Percentiles rank a stretch among this genome's conserved stretches.
These are phyloP conservation scores for Conringia planisiliqua DNA, from an alignment of 345 rosid species.

Conservation along the genomic window DNA sequence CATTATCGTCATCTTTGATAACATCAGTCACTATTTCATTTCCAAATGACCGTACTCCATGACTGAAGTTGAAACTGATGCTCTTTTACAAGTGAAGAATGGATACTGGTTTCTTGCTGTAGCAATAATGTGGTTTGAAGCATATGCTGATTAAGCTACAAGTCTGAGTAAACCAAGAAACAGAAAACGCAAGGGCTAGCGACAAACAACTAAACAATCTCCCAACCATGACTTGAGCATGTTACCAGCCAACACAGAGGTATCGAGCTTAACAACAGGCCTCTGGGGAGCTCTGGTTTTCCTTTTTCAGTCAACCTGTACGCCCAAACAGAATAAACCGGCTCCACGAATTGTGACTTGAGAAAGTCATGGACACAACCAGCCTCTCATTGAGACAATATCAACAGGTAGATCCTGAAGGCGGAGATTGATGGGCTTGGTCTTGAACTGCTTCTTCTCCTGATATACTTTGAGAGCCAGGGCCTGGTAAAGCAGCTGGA, in stretches of 20 bases:
- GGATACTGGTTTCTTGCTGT: not conserved
- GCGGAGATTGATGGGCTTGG: slow-evolving; percentile 19
- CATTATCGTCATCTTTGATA: not conserved
- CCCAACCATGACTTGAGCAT: slow-evolving; percentile 10
- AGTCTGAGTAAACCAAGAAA: slow-evolving; percentile 5
- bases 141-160: not conserved
- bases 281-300: slow-evolving; percentile 3
- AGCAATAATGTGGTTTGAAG: not conserved
- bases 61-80: not conserved
- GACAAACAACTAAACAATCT: slow-evolving; percentile 2
- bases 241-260: slow-evolving; percentile 8
- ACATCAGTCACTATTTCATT: not conserved
- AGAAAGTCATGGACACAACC: not conserved
- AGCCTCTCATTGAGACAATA: not conserved
- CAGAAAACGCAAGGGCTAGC: not conserved
- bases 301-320: slow-evolving; percentile 18
- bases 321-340: slow-evolving; percentile 14
- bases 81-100: not conserved
- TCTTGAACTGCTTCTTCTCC: slow-evolving; percentile 2
- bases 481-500: slow-evolving; percentile 63
- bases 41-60: not conserved
- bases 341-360: not conserved
- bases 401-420: slow-evolving; percentile 23
- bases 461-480: slow-evolving; percentile 10
- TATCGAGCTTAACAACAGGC: not conserved